Evolutionary conservation across 1,284 basidiomycete genomes (phyloP), one percentile per base, ranked within the genome.

Genomic region (Puccinia polysora): DNA sequence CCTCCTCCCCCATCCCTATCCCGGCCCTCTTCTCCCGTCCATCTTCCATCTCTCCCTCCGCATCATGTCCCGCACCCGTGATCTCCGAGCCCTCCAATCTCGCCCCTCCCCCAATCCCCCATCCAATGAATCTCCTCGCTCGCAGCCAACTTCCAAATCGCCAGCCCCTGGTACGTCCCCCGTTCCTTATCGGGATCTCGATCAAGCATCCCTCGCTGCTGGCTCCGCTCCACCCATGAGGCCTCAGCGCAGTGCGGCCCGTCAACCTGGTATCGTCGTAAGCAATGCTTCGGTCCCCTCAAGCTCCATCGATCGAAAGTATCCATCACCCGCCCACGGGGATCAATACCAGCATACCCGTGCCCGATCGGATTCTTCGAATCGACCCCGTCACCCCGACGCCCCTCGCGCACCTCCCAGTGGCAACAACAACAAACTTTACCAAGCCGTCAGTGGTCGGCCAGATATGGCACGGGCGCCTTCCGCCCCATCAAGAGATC

Each of bases 201-300:
- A 59, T 20, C 36, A 59, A 20, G 10, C 56, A 59, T 59, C 56
- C 56, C 18, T 23, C 20, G 30, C 34, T 38, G 36, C 56, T 40
- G 56, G 56, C 8, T 53, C 45, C 7, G 32, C 49, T 2, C 55
- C 58, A 3, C 68, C 68, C 43, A 60, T 52, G 47, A 62, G 68
- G 53, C 68, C 68, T 49, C 58, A 62, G 25, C 58, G 68, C 20
- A 70, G 49, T 49, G 68, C 68, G 28, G 68, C 68, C 18, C 43
- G 68, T n/a, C 68, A 70, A 5, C 68, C 68, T 62, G 68, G 68
- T 52, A 70, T 70, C 53, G 32, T 70, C 56, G 49, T 70, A 43
- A 70, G 56, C 32, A 70, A 70, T 53, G 28, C 58, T 36, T 1
- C 34, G 36, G 20, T 45, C 20, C 36, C 38, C 23, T 23, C 47